Base-by-base conservation (phyloP, 306 rosid species). In the Sicyos edulis region DNA sequence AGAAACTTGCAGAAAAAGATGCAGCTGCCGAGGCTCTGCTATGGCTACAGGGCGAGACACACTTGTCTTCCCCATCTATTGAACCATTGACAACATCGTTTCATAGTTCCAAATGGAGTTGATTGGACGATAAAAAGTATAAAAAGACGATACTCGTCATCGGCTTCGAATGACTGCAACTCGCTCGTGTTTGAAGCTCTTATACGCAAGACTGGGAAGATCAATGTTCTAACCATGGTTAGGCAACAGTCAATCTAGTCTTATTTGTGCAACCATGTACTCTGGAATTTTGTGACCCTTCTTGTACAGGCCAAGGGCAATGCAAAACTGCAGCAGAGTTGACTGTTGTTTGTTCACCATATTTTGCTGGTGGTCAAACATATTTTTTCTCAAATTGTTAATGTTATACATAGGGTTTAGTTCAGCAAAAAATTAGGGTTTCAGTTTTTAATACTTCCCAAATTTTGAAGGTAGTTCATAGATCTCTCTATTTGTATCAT, bases 1-100 rank as follows among this genome's bases (percentile, higher is more conserved):
- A 83, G 85, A 93, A 91, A 82, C 78, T 77, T 62, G 95, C 99
- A 13, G 97, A 95, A 79, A 95, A 85, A 78, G 83, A 87, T 7
- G 97, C 96, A n/a, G 99, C 99, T 66, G 76, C 85, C 8, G 92
- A 87, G 85, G 99, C 96, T 76, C 72, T 95, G 72, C 83, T 81
- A 24, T 91, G 97, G 99, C 80, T 95, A 66, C 82, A 84, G 73
- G 99, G 99, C 37, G 95, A 86, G 67, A 75, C 72, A 16, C 88
- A 54, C 75, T 78, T 91, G 7, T 75, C 88, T 55, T 29, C 80
- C 47, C 82, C 75, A 20, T 81, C 78, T 70, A 52, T 81, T 34
- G 86, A 87, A 87, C 76, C 69, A 75, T 67, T 51, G 78, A 17
- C 70, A 85, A 61, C 74, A 26, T 78, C 89, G 17, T 74, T 78